Base-by-base conservation (phyloP, 495 filamentous ascomycete species). In the Penicillium diatomitis region DNA sequence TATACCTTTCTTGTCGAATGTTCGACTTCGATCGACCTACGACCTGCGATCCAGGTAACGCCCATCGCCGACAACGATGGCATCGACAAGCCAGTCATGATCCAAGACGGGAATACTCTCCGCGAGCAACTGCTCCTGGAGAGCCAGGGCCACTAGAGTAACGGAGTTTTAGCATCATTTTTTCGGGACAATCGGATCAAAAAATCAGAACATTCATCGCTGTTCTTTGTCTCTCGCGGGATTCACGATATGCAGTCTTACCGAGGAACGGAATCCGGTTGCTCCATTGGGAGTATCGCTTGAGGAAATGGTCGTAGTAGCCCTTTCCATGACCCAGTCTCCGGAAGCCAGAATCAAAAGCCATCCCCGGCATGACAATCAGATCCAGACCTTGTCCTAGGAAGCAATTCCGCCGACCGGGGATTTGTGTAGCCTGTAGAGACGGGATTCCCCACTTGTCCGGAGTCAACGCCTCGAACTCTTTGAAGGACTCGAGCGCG, bases 361-460 rank as follows among this genome's bases (percentile, higher is more conserved):
- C 92, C 65, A 97, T 86, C 9, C 92, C 92, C 2, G 92, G 92
- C 82, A 97, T 82, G 20, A 98, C 76, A 45, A 98, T 82, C 50
- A 97, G 60, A 63, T 98, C 90, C 38, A 96, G 65, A 8, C 82
- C 76, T 54, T 38, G 70, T 58, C 43, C 79, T 37, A 82, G 81
- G 44, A 95, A 77, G 50, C 85, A 81, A 48, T 88, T 84, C 52
- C 80, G 76, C 63, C 87, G 74, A 45, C 71, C 63, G 6, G 70
- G 64, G 4, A 90, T 68, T 5, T 84, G 83, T 9, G 77, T 70
- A 52, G 75, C 58, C 47, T 77, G 71, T 46, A 92, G 76, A 29
- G 84, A 86, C 3, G 92, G 92, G 50, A 98, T 98, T 6, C 90
- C 92, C 92, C 92, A 98, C 52, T 70, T 77, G 61, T 98, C 94